Percentiles rank a stretch among this genome's conserved stretches.
Evolutionary conservation across 192 early-diverging fungal species (phyloP).

Genomic region (Backusella circina): DNA sequence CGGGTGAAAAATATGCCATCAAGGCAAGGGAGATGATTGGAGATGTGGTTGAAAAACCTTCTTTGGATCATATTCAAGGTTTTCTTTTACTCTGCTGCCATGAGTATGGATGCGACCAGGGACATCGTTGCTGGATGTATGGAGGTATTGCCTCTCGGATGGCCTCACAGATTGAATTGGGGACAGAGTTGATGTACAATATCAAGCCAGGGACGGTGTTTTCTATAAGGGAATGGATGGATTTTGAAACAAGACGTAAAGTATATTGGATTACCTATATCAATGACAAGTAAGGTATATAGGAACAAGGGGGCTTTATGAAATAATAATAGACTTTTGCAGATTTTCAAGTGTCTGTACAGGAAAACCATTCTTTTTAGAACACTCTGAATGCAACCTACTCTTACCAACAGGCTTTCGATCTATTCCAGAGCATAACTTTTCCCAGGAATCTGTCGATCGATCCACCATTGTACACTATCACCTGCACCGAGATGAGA

Average conservation of each 20-base stretch:
- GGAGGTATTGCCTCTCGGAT: slow-evolving; percentile 38
- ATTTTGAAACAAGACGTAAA: slow-evolving; percentile 43
- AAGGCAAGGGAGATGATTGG: slow-evolving; percentile 36
- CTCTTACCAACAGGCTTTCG: slow-evolving; percentile 35
- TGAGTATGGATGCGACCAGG: slow-evolving; percentile 44
- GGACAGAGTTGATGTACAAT: slow-evolving; percentile 35
- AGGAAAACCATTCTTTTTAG: slow-evolving; percentile 45
- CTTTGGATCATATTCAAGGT: slow-evolving; percentile 45
- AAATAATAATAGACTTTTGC: too few relatives aligned
- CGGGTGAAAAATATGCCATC: slow-evolving; percentile 51
- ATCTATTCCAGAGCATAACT: background rate
- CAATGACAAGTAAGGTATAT: slow-evolving; percentile 29
- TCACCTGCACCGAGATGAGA: background rate
- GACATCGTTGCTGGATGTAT: slow-evolving; percentile 52
- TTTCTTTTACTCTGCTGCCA: slow-evolving; percentile 41
- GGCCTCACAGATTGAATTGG: slow-evolving; percentile 45
- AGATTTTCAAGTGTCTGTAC: slow-evolving; percentile 30
- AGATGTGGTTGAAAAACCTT: slow-evolving; percentile 41
- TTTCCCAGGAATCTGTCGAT: background rate
- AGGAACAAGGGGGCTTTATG: too few relatives aligned
- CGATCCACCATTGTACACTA: background rate
- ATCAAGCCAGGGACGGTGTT: background rate
- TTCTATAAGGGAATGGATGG: slow-evolving; percentile 34
- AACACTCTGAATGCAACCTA: slow-evolving; percentile 47
- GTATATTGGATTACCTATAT: slow-evolving; percentile 49